Evolutionary conservation across 208 protist species (phyloP), one percentile per base, ranked within the genome.

Genomic region (Trypanosoma avium): DNA sequence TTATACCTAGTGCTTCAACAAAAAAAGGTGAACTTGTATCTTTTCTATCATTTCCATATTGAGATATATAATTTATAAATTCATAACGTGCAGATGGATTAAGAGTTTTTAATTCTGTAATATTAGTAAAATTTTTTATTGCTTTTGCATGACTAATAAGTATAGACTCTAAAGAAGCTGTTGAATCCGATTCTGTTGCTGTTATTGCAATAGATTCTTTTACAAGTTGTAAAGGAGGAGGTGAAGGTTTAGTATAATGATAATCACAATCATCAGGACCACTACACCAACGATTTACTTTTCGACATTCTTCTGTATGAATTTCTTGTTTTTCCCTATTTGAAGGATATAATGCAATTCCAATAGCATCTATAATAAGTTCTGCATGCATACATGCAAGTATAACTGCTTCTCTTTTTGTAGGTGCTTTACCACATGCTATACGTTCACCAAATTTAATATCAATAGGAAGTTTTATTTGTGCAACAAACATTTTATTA

Each of bases 321-420:
- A 24, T 13, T 5, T 61, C 48, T 64, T 96, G 90, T 27, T 59
- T 36, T 12, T 79, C 73, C 13, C 19, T 46, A 54, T 63, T 57
- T 17, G 45, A 36, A 0, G 87, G 90, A 72, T 86, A 96, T 6
- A 96, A 70, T 4, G 77, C 75, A 36, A 93, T 70, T 19, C 90
- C 90, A 1, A 93, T 66, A 13, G 83, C 82, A 64, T 96, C 90
- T 52, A 96, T 92, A 36, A 81, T 92, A 30, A 96, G 84, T 72
- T 96, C 87, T 1, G 90, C 90, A 54, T 96, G 90, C 90, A 96
- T 96, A 63, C 83, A 93, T 45, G 87, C 87, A 24, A 94, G 77
- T 12, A 76, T 46, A 52, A 81, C 70, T 2, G 90, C 87, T 22
- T 92, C 86, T 38, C 67, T 73, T 52, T 69, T 63, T 21, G 63